Base-by-base conservation (phyloP, 225 moss, liverwort and hornwort species). In the Sphagnum contortum region DNA sequence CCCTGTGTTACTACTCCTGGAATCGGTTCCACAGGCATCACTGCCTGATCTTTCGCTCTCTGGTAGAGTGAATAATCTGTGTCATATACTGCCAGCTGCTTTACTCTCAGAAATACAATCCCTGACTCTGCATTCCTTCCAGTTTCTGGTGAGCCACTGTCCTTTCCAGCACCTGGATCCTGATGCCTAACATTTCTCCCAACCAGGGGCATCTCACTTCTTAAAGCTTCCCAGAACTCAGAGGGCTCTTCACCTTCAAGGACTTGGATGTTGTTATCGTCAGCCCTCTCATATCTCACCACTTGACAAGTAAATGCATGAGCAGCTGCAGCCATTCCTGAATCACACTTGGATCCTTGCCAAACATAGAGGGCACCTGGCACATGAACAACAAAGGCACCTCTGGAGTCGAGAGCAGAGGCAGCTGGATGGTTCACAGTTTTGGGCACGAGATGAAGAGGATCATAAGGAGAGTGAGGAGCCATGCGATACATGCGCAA, bases 401-500 rank as follows among this genome's bases (percentile, higher is more conserved):
- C 74, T 12, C 77, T 58, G 45, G 84, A 84, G 55, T 84, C 84
- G 46, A 84, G 65, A 48, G 77, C 75, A 45, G 10, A 46, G 4
- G 57, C 49, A 57, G 77, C 70, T 57, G 72, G 75, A n/a, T 75
- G 72, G 49, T 68, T 75, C n/a, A 84, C 70, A 3, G 70, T 73
- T 55, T 80, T 80, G 29, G 80, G 80, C 51, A 80, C 75, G 57
- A 84, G 72, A 71, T 84, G 77, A 58, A 68, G 72, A 8, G 80
- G 84, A 74, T 84, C 75, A 50, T 77, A 71, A 5, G 29, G 6
- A 47, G 84, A 84, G 70, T 84, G 84, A 1, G 80, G 75, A 47
- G 80, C 72, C 55, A 84, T 80, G 6, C 73, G 57, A 69, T 80
- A 80, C 84, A 84, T 84, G n/a, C 75, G 60, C 13, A 80, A 63